Conservation (phyloP, 768 basidiomycete species). For the Boletus reticuloceps region DNA sequence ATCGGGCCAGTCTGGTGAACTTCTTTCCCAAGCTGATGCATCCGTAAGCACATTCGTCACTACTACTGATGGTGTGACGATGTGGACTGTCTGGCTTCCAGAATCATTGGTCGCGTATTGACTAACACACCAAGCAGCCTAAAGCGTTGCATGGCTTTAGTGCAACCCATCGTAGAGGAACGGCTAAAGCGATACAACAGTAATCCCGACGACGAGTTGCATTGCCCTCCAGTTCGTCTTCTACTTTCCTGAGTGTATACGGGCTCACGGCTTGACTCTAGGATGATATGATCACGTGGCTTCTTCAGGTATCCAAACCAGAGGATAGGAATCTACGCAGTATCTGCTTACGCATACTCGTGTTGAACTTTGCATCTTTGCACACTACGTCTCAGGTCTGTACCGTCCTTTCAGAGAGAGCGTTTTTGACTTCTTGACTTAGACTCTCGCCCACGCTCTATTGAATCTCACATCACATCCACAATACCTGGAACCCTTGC, state of each 20-base stretch:
- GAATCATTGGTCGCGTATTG: slow-evolving; percentile 32
- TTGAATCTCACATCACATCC: slow-evolving; percentile 40
- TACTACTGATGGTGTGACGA: slow-evolving; percentile 5
- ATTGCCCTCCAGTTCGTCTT: slow-evolving; percentile 33
- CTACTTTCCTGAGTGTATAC: background rate
- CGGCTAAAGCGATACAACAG: slow-evolving; percentile 29
- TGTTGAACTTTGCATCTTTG: slow-evolving; percentile 38
- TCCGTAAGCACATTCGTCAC: slow-evolving; percentile 28
- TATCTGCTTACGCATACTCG: slow-evolving; percentile 33
- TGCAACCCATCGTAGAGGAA: slow-evolving; percentile 33
- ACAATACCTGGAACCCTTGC: slow-evolving; percentile 37
- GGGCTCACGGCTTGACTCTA: slow-evolving; percentile 12
- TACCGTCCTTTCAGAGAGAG: background rate
- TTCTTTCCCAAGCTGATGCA: slow-evolving; percentile 34
- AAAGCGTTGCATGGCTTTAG: slow-evolving; percentile 26
- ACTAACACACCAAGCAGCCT: slow-evolving; percentile 33
- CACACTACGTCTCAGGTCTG: slow-evolving; percentile 35
- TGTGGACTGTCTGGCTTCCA: slow-evolving; percentile 17
- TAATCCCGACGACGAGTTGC: slow-evolving; percentile 17
- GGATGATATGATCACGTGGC: slow-evolving; percentile 42
- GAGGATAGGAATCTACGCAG: slow-evolving; percentile 28
- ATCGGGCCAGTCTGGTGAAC: slow-evolving; percentile 32
- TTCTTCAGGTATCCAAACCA: slow-evolving; percentile 34
- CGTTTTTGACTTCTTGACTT: slow-evolving; percentile 3
- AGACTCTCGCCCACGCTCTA: slow-evolving; percentile 38